Base-by-base conservation (phyloP, 139 green algal genomes). In the Haematococcus lacustris region DNA sequence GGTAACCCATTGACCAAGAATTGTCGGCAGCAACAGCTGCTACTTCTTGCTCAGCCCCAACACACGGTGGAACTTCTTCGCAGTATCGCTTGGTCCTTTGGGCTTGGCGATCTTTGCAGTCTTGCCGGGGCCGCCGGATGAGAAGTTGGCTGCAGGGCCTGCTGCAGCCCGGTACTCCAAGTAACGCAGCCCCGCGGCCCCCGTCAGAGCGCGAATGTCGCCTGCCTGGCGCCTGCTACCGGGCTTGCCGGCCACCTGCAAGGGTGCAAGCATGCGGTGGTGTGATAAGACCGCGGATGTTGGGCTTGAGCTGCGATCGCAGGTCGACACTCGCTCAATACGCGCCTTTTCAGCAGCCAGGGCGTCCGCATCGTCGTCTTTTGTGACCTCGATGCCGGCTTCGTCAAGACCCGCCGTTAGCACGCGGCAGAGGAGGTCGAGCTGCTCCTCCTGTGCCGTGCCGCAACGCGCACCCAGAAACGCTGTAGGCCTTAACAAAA, bases 381-480 rank as follows among this genome's bases (percentile, higher is more conserved):
- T 62, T 34, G 87, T 59, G 7, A 73, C 53, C 82, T 97, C 92
- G 63, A 88, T 73, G 1, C 73, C 87, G 33, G 82, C 75, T 41
- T 93, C 92, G 40, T 89, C 86, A 50, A 92, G 84, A 26, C 81
- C 86, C 2, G 87, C 86, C 3, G 76, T 74, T 74, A 97, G 82
- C 67, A 72, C 67, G 5, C 67, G 67, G 67, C 67, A 83, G 37
- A 97, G 85, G 51, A 95, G 72, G 66, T 96, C 85, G 26, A 94
- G 71, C 78, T 96, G 50, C 89, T 82, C 41, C 88, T 78, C 53
- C 65, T 43, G 21, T 50, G 86, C 32, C 53, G n/a, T n/a, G n/a
- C n/a, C n/a, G n/a, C n/a, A n/a, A n/a, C n/a, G n/a, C n/a, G n/a
- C n/a, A n/a, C n/a, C n/a, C n/a, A n/a, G n/a, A n/a, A n/a, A n/a